Base-by-base conservation (phyloP, 345 rosid species). In the Theobroma cacao region DNA sequence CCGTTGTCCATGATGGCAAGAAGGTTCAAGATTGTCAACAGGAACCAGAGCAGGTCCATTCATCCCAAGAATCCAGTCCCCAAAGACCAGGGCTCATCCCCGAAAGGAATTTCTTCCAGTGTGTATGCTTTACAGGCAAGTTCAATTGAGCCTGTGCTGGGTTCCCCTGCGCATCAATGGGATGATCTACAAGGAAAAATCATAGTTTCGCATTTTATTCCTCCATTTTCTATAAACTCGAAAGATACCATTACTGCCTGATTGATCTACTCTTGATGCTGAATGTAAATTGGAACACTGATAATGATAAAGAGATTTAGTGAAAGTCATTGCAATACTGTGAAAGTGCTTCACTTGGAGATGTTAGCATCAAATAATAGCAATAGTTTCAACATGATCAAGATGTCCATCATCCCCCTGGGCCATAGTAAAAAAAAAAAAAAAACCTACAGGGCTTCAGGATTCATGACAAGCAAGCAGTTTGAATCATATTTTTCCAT, bases 111-210 rank as follows among this genome's bases (percentile, higher is more conserved):
- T 72, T 87, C 28, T 87, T 85, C 4, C 79, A 80, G 34, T 86
- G 87, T 63, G 77, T 45, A 47, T 88, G 88, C 75, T 88, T 86
- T 76, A 76, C 89, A 36, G 82, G 90, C 83, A 82, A 79, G 84
- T 76, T 56, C 47, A 40, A 66, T 55, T 77, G 60, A 84, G 58
- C 20, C 18, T 71, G 24, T 30, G n/a, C 28, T 17, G 36, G 7
- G 38, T 48, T 15, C 11, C 33, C 30, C 9, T 17, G 17, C 17
- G 45, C 45, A 64, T 2, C 34, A 67, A 41, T 62, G 41, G 8
- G 12, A 31, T 61, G 40, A 31, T 31, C n/a, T 62, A 17, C 10
- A 15, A 64, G 45, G 26, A 34, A 64, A 34, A 64, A 34, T 6
- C 17, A 56, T 3, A 7, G 20, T 33, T 22, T 61, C 33, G 24